Evolutionary conservation across 75 land plant genomes (phyloP).

Genomic region (Picea glauca): DNA sequence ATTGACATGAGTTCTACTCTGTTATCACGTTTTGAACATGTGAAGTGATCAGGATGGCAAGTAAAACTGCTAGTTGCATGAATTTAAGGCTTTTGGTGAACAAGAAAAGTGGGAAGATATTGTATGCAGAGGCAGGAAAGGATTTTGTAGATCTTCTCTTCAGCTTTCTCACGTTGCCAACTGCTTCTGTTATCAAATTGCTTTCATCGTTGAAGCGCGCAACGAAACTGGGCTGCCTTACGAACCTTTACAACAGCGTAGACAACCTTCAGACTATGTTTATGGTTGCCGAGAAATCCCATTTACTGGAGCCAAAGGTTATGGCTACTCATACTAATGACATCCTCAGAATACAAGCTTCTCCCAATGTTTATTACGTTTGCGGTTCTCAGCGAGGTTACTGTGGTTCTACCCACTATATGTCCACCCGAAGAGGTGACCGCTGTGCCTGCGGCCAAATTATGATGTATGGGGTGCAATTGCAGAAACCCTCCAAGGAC

Average conservation of each 20-base stretch:
- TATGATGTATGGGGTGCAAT: neutral
- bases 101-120: neutral
- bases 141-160: neutral
- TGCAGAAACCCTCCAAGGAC: neutral
- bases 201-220: neutral
- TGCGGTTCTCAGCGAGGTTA: neutral
- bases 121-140: conserved; percentile 3
- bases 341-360: neutral
- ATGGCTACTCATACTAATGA: neutral
- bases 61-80: too few species aligned
- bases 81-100: neutral
- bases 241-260: neutral
- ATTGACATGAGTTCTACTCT: too few species aligned
- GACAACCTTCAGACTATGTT: neutral
- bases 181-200: neutral
- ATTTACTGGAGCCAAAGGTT: neutral
- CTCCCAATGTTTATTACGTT: too few species aligned
- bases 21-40: too few species aligned
- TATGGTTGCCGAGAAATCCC: neutral
- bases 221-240: neutral
- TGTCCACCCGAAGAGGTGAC: neutral
- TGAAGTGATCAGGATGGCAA: too few species aligned
- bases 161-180: neutral
- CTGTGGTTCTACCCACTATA: neutral
- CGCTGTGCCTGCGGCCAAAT: neutral